Conservation (phyloP, 495 filamentous ascomycete species). For the Pyronema domesticum region DNA sequence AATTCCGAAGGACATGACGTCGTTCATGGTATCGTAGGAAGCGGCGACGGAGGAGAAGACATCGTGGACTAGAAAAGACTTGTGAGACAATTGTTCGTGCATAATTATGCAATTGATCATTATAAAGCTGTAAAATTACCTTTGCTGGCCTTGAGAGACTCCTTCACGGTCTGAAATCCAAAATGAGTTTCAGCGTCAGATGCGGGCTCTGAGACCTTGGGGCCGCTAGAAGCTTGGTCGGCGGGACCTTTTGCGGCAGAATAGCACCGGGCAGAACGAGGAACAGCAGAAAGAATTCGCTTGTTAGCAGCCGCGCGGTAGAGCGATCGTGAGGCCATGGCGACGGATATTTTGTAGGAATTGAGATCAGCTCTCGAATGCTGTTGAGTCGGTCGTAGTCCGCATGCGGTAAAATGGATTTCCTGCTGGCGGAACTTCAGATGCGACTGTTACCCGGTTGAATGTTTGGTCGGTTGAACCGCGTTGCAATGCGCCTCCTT, state of each 20-base stretch:
- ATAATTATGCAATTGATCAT: conserved; percentile 14
- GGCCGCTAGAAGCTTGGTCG: conserved; percentile 11
- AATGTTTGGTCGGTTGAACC: neutral
- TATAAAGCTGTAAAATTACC: conserved; percentile 30
- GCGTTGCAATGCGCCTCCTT: no score
- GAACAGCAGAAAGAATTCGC: conserved; percentile 10
- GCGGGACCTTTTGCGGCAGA: conserved; percentile 4
- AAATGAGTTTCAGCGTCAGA: conserved; percentile 66
- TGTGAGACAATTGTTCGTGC: neutral
- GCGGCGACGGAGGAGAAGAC: conserved; percentile 94
- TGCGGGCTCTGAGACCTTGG: neutral
- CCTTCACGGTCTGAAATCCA: conserved; percentile 74
- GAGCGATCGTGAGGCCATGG: conserved; percentile 20
- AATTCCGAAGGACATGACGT: conserved; percentile 93
- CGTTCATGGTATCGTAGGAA: conserved; percentile 85
- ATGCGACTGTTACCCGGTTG: neutral
- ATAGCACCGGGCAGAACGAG: conserved; percentile 10
- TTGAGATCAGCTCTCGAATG: neutral
- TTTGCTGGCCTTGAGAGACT: conserved; percentile 59
- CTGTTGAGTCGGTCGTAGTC: no score
- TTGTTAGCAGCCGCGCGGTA: conserved; percentile 3
- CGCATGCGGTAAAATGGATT: no score
- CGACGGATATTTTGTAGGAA: neutral
- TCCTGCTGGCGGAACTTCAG: no score
- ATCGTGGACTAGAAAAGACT: conserved; percentile 41